Evolutionary conservation across 2,329 filamentous ascomycete genomes (phyloP).

Genomic region (Claviceps africana): DNA sequence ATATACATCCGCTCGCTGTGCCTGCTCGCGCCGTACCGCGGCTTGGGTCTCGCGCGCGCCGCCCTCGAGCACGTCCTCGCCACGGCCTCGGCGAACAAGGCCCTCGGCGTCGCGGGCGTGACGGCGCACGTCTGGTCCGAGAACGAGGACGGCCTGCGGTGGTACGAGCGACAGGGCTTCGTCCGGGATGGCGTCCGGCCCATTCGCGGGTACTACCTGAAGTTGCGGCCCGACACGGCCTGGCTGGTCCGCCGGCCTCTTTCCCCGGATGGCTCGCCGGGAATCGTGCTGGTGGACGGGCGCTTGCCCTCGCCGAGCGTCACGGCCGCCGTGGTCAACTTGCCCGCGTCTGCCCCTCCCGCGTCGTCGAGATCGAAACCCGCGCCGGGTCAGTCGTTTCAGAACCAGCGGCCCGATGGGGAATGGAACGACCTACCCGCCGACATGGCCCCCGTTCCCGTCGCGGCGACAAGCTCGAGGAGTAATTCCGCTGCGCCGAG

Average conservation of each 20-base stretch:
- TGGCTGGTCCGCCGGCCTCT: constrained; percentile 40
- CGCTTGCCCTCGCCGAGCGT: too few relatives aligned
- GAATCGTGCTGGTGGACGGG: too few relatives aligned
- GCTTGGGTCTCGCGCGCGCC: constrained; percentile 43
- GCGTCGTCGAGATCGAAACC: constrained; percentile 7
- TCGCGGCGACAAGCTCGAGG: constrained; percentile 33
- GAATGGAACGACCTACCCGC: constrained; percentile 54
- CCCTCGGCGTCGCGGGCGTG: constrained; percentile 28
- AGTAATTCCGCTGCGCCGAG: constrained; percentile 38
- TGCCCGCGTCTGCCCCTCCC: constrained; percentile 8
- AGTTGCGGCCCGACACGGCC: constrained; percentile 45
- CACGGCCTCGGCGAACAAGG: constrained; percentile 20
- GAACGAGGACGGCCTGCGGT: constrained; percentile 47
- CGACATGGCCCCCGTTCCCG: constrained; percentile 33
- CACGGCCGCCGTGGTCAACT: constrained; percentile 19
- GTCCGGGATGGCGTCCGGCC: constrained; percentile 26
- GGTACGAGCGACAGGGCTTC: constrained; percentile 49
- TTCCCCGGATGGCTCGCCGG: too few relatives aligned
- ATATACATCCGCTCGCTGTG: constrained; percentile 53
- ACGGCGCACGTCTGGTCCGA: constrained; percentile 58
- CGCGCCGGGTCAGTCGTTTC: constrained; percentile 33
- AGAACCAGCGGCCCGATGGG: constrained; percentile 42
- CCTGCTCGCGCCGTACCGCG: constrained; percentile 48
- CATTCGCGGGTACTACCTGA: constrained; percentile 47
- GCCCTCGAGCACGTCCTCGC: constrained; percentile 39